Base-by-base conservation (phyloP, 2,329 filamentous ascomycete genomes). In the Dothistroma pini region DNA sequence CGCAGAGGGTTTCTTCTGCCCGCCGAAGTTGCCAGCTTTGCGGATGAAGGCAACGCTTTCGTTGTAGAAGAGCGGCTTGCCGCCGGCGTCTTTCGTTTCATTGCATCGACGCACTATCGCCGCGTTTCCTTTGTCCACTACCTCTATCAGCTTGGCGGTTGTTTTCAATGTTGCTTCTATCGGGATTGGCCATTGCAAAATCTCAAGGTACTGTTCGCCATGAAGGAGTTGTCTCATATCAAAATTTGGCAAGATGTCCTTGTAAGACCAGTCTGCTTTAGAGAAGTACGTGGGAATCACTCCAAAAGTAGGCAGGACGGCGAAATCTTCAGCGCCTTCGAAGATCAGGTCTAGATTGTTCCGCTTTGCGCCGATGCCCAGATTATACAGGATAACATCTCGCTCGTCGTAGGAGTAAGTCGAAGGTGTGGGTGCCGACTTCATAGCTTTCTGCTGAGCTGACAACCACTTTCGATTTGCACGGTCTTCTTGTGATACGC, bases 181-280 rank as follows among this genome's bases (percentile, higher is more conserved):
- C 35, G 93, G 95, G 70, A 97, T 89, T 49, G 95, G 93, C 80
- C 87, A 96, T 78, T 93, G 91, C 74, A 87, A 87, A 72, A 97
- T 84, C 79, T 97, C 93, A 66, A 97, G 90, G 79, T 93, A 97
- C 78, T 99, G 95, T 82, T 99, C 95, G 74, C 95, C 95, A 80
- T 99, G 95, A 19, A 99, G 88, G 54, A 97, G 87, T 91, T 97
- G 96, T 90, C 96, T 97, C 65, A 92, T 93, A 41, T 86, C 91
- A 83, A 96, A 99, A 83, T 97, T 96, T 75, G 93, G 91, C 32
- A 97, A 89, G 62, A 99, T 84, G 60, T 93, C 86, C 72, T 87
- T 85, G 71, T 95, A 84, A 76, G 82, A 86, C 81, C 89, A 97
- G 34, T 93, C 90, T 63, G 86, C 81, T 68, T 89, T 83, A 61